Percentiles rank a stretch among this genome's conserved stretches.
Conservation (phyloP, 768 basidiomycete species). For the Lentinus brumalis region DNA sequence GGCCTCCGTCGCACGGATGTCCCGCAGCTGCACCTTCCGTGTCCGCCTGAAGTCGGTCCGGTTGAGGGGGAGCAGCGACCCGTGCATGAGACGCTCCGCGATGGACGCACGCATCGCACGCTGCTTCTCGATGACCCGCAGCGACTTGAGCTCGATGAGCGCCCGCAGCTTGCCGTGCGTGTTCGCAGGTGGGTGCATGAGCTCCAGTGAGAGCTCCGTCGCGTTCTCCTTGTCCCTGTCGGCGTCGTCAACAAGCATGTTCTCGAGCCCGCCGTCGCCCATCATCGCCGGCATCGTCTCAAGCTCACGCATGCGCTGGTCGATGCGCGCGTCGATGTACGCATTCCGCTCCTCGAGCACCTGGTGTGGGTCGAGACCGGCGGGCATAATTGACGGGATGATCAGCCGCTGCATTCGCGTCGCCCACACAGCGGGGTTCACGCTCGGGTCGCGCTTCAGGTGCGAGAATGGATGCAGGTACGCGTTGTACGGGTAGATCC, state of each 20-base stretch:
- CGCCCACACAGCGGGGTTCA: slow-evolving; percentile 62
- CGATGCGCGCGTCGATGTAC: slow-evolving; percentile 85
- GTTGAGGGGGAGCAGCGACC: slow-evolving; percentile 87
- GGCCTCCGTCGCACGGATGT: slow-evolving; percentile 87
- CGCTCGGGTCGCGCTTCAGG: slow-evolving; percentile 64
- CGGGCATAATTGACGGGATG: slow-evolving; percentile 87
- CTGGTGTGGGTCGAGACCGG: slow-evolving; percentile 89
- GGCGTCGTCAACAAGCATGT: slow-evolving; percentile 40
- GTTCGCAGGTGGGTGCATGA: slow-evolving; percentile 56
- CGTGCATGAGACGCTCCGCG: slow-evolving; percentile 85
- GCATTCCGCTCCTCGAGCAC: slow-evolving; percentile 90
- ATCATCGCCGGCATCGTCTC: slow-evolving; percentile 77
- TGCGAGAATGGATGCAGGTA: slow-evolving; percentile 83
- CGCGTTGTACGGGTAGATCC: slow-evolving; percentile 91
- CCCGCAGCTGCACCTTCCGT: slow-evolving; percentile 84
- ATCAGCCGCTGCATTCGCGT: slow-evolving; percentile 79
- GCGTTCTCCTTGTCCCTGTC: slow-evolving; percentile 37
- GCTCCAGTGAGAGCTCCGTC: slow-evolving; percentile 33
- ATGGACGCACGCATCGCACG: slow-evolving; percentile 83
- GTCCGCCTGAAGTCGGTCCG: slow-evolving; percentile 87
- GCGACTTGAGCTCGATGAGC: slow-evolving; percentile 89
- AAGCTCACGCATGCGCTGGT: slow-evolving; percentile 87
- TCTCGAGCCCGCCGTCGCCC: slow-evolving; percentile 72
- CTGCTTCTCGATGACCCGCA: slow-evolving; percentile 90
- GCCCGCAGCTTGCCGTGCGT: slow-evolving; percentile 85